Conservation (phyloP, 2,329 filamentous ascomycete species). For the Talaromyces sp. region DNA sequence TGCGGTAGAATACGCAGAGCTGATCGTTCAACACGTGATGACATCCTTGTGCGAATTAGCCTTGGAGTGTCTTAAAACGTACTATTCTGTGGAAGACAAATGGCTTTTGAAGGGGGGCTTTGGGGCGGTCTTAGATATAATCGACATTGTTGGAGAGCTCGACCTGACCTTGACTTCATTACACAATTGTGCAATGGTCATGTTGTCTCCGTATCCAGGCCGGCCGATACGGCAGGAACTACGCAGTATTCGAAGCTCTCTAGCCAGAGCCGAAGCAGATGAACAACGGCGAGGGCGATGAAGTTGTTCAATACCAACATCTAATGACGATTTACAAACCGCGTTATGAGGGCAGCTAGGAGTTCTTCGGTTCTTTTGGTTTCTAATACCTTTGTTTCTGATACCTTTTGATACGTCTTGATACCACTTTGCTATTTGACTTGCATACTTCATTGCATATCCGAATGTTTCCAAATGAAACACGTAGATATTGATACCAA, state of each 20-base stretch:
- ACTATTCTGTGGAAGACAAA: slow-evolving; percentile 17
- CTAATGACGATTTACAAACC: background rate
- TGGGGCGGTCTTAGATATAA: slow-evolving; percentile 20
- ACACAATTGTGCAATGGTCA: background rate
- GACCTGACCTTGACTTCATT: background rate
- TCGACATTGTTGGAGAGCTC: slow-evolving; percentile 22
- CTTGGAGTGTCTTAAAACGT: slow-evolving; percentile 23
- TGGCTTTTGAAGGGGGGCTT: slow-evolving; percentile 20
- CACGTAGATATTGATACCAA: background rate
- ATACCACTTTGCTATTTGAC: background rate
- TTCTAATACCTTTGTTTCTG: background rate
- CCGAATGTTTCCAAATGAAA: background rate
- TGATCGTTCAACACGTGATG: slow-evolving; percentile 24
- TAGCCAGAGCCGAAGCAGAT: background rate
- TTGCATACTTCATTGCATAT: background rate
- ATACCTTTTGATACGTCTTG: no score
- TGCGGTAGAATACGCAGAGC: slow-evolving; percentile 19
- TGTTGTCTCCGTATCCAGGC: background rate
- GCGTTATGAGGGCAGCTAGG: background rate
- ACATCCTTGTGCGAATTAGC: slow-evolving; percentile 22
- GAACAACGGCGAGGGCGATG: background rate
- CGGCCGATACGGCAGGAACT: background rate
- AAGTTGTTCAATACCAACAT: background rate
- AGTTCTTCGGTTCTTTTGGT: background rate
- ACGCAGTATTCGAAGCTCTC: background rate